These are phyloP conservation scores for Venturia effusa DNA, from an alignment of 2,329 filamentous ascomycete genomes.

Conservation along the genomic window DNA sequence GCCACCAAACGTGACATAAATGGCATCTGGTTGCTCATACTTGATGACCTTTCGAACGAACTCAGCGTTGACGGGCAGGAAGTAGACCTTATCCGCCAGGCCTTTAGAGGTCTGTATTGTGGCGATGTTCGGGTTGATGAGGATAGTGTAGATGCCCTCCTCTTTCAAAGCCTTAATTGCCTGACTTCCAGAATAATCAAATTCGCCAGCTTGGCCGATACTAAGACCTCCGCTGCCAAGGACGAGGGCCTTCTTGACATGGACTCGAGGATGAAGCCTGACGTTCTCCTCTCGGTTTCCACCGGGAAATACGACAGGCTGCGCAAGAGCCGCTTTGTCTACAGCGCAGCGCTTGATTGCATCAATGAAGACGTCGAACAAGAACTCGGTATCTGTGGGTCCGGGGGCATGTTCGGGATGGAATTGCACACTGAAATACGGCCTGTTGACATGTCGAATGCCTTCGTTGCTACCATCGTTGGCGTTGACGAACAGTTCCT, in stretches of 20 bases:
- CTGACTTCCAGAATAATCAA: conserved; percentile 96
- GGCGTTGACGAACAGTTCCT: conserved; percentile 93
- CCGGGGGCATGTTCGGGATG: conserved; percentile 96
- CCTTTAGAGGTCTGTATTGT: conserved; percentile 98
- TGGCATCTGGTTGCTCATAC: conserved; percentile 88
- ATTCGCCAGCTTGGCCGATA: conserved; percentile 96
- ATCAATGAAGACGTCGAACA: conserved; percentile 94
- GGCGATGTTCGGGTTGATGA: conserved; percentile 98
- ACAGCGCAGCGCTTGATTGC: conserved; percentile 64
- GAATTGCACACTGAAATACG: conserved; percentile 99
- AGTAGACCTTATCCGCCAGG: conserved; percentile 96
- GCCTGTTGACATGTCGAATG: conserved; percentile 74
- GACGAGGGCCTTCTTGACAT: conserved; percentile 88
- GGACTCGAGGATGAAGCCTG: conserved; percentile 62
- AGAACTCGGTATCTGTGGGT: conserved; percentile 86
- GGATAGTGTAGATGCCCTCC: conserved; percentile 92
- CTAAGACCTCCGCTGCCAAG: conserved; percentile 90
- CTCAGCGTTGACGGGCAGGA: conserved; percentile 90
- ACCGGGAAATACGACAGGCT: conserved; percentile 78
- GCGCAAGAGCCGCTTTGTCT: conserved; percentile 54
- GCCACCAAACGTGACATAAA: conserved; percentile 95
- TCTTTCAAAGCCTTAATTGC: conserved; percentile 98
- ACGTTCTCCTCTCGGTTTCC: conserved; percentile 71
- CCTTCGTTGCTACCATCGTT: conserved; percentile 98
- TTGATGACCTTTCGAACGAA: conserved; percentile 97